Percentiles rank a stretch among this genome's conserved stretches.
phyloP scores from a whole-genome alignment of 1,284 basidiomycete genomes.

The Trametes polyzona region DNA sequence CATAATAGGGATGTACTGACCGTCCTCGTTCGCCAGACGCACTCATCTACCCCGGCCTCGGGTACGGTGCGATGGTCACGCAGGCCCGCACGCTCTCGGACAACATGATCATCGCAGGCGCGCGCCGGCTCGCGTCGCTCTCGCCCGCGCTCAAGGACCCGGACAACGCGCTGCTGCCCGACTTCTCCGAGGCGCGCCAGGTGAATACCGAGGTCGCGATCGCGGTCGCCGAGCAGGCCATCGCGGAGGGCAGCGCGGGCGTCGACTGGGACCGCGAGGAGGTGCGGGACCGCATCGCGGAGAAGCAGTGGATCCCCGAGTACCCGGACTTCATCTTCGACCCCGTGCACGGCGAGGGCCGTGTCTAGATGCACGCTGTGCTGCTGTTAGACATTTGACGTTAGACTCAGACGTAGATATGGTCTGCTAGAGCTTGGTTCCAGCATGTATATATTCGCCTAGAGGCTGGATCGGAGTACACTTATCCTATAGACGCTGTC shows the following conservation, averaged over 20 bases:
- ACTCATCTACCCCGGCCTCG: conserved; percentile 79
- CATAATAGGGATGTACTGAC: too few species aligned
- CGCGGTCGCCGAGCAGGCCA: conserved; percentile 74
- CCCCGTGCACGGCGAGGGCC: conserved; percentile 18
- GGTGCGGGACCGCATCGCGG: conserved; percentile 52
- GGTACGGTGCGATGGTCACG: conserved; percentile 72
- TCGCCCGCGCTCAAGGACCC: conserved; percentile 72
- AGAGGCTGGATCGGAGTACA: background rate
- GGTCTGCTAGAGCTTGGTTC: background rate
- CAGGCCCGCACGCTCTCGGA: conserved; percentile 69
- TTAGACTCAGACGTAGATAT: background rate
- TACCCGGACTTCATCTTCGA: conserved; percentile 69
- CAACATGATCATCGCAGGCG: conserved; percentile 77
- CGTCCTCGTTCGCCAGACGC: conserved; percentile 50
- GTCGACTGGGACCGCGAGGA: conserved; percentile 53
- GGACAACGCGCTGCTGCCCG: conserved; percentile 66
- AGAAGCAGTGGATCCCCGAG: conserved; percentile 58
- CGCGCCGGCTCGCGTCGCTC: conserved; percentile 68
- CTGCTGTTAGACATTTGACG: background rate
- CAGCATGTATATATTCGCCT: background rate
- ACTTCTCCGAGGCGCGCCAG: conserved; percentile 64
- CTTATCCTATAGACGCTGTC: background rate
- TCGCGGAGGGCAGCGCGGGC: conserved; percentile 65
- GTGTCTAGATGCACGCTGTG: background rate
- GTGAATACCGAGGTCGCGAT: conserved; percentile 78